These are phyloP conservation scores for Diaporthe aspalathi DNA, from an alignment of 2,329 filamentous ascomycete species.

Conservation along the genomic window DNA sequence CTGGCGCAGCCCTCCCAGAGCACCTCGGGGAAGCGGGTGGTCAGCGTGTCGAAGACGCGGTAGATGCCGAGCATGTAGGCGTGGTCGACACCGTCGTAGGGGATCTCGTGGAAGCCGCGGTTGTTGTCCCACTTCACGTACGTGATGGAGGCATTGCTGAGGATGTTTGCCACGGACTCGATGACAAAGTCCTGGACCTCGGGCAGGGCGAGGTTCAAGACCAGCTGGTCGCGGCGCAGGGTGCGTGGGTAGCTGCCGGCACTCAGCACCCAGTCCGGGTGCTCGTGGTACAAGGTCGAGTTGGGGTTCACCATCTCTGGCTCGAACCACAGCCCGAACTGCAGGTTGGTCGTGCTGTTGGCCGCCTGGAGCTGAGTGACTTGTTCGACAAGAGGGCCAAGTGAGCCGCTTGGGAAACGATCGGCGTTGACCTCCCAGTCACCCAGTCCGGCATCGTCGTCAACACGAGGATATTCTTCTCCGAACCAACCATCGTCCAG, in stretches of 20 bases:
- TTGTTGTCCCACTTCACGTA: conserved; percentile 80
- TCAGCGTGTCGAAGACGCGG: conserved; percentile 69
- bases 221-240: conserved; percentile 67
- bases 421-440: conserved; percentile 71
- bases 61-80: conserved; percentile 74
- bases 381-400: conserved; percentile 61
- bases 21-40: conserved; percentile 68
- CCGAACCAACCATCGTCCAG: conserved; percentile 78
- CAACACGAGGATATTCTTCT: conserved; percentile 67
- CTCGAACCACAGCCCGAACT: conserved; percentile 75
- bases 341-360: conserved; percentile 60
- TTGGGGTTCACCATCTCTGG: conserved; percentile 76
- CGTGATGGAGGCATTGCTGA: conserved; percentile 63
- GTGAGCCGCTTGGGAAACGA: conserved; percentile 66
- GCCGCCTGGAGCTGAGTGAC: conserved; percentile 62
- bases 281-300: conserved; percentile 68
- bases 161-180: conserved; percentile 62
- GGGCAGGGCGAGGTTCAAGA: conserved; percentile 69
- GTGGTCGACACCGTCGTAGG: conserved; percentile 65
- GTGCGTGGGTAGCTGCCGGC: conserved; percentile 67
- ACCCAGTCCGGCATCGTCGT: conserved; percentile 69
- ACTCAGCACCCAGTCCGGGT: conserved; percentile 73
- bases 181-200: conserved; percentile 75
- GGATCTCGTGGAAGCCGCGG: conserved; percentile 70
- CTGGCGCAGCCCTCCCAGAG: conserved; percentile 76